Evolutionary conservation across 2,329 filamentous ascomycete species (phyloP).

Genomic region (Beauveria rudraprayagi): DNA sequence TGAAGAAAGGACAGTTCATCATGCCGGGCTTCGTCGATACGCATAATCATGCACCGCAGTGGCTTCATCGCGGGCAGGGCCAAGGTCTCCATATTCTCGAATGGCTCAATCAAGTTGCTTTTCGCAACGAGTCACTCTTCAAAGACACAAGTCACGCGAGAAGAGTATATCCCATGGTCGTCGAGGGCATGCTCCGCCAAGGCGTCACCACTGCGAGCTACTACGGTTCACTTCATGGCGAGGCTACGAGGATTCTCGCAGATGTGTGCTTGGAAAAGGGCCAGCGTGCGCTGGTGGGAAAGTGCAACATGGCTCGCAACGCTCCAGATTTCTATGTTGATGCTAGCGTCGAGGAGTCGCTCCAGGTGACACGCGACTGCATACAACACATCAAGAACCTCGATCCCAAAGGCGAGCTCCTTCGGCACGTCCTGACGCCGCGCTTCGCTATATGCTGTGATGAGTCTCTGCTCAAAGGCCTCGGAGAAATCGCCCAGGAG

Average conservation of each 20-base stretch:
- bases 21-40: constrained; percentile 58
- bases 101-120: constrained; percentile 58
- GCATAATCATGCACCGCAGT: constrained; percentile 59
- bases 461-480: constrained; percentile 41
- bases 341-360: constrained; percentile 33
- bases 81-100: constrained; percentile 48
- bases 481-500: constrained; percentile 44
- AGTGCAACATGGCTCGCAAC: constrained; percentile 55
- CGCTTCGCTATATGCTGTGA: constrained; percentile 56
- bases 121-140: constrained; percentile 56
- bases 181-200: constrained; percentile 52
- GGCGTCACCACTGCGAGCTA: constrained; percentile 56
- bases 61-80: constrained; percentile 39
- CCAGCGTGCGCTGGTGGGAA: constrained; percentile 53
- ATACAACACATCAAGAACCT: constrained; percentile 38
- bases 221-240: constrained; percentile 48
- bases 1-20: constrained; percentile 40
- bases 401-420: constrained; percentile 34
- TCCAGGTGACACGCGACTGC: constrained; percentile 40
- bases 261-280: constrained; percentile 43
- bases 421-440: constrained; percentile 47
- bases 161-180: constrained; percentile 41
- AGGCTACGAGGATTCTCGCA: constrained; percentile 49
- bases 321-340: constrained; percentile 48
- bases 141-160: constrained; percentile 43